Evolutionary conservation across 1,284 basidiomycete species (phyloP).

Genomic region (Moniliophthora roreri): DNA sequence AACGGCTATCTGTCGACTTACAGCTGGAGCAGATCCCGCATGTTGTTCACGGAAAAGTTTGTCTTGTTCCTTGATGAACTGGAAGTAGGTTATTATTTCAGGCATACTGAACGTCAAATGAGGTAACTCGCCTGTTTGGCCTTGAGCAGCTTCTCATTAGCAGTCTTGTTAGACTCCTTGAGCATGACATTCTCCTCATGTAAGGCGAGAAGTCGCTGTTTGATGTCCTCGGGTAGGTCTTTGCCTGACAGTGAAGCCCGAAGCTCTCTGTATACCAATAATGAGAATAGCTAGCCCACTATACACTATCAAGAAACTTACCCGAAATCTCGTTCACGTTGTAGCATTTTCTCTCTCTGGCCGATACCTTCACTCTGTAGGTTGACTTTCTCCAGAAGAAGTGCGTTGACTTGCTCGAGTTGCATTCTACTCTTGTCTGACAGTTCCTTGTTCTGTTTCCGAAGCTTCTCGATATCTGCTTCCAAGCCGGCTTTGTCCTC

Average conservation of each 20-base stretch:
- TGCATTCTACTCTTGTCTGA: conserved; percentile 89
- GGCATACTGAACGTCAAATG: not conserved
- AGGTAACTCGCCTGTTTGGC: conserved; percentile 62
- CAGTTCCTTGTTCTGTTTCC: conserved; percentile 70
- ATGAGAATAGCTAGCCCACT: not conserved
- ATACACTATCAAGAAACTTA: conserved; percentile 31
- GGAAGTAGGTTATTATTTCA: conserved; percentile 12
- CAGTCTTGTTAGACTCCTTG: conserved; percentile 70
- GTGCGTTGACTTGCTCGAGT: conserved; percentile 84
- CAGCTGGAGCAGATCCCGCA: conserved; percentile 33
- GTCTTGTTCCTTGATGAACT: conserved; percentile 94
- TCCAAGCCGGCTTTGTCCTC: conserved; percentile 83
- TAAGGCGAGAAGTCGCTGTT: conserved; percentile 69
- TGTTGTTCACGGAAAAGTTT: conserved; percentile 82
- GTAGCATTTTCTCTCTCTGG: conserved; percentile 80
- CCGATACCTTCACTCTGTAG: conserved; percentile 86
- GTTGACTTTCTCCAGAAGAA: conserved; percentile 90
- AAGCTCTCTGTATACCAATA: conserved; percentile 63
- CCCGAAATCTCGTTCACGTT: conserved; percentile 80
- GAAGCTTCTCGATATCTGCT: conserved; percentile 62
- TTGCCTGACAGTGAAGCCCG: conserved; percentile 72
- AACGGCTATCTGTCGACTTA: conserved; percentile 17
- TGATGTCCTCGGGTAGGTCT: conserved; percentile 80
- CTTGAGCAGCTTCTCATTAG: conserved; percentile 80
- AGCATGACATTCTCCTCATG: conserved; percentile 77